Evolutionary conservation across 2,329 filamentous ascomycete genomes (phyloP), one percentile per base, ranked within the genome.

Genomic region (Chaetomium sp.): DNA sequence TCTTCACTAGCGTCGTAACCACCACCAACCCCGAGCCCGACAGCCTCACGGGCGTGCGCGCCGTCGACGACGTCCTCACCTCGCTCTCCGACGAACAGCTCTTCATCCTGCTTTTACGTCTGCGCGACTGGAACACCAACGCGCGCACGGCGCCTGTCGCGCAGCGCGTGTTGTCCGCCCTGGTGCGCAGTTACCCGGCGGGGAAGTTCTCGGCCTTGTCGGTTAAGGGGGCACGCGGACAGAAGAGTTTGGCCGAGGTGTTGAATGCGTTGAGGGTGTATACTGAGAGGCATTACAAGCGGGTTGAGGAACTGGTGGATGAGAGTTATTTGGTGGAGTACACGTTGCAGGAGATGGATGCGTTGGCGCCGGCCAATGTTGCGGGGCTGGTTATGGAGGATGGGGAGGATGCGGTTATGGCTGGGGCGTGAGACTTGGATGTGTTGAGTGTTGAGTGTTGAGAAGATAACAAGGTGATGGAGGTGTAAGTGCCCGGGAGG

Each of bases 101-200:
- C 11, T 95, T 89, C 71, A 77, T 84, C 6, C 79, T 99, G 11
- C 79, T 99, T 0, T 76, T 92, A 40, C 80, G 94, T 56, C 73
- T 96, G 45, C 81, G 95, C 46, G 94, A 99, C 72, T 99, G 94
- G 94, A 99, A 99, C 69, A 95, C 94, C 4, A 97, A 97, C 65
- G 91, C 90, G 0, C 81, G 89, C 59, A 95, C 90, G 3, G 86
- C 91, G 0, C 81, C 85, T 5, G 84, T 97, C 1, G 88, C 94
- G 1, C 94, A 99, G 72, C 83, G 86, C 37, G 86, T 99, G 11
- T 74, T 99, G 6, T 87, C 85, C 75, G 83, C 88, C 1, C 68
- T 99, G 6, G 84, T 96, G 51, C 84, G 84, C 61, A 88, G 85
- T 57, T 95, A 96, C 66, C 88, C 91, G 1, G 88, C 89, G 2